A percentile compares a stretch with the other conserved stretches of the same genome.
phyloP scores from a whole-genome alignment of 2,329 filamentous ascomycete genomes.

The Phialophora tarda region DNA sequence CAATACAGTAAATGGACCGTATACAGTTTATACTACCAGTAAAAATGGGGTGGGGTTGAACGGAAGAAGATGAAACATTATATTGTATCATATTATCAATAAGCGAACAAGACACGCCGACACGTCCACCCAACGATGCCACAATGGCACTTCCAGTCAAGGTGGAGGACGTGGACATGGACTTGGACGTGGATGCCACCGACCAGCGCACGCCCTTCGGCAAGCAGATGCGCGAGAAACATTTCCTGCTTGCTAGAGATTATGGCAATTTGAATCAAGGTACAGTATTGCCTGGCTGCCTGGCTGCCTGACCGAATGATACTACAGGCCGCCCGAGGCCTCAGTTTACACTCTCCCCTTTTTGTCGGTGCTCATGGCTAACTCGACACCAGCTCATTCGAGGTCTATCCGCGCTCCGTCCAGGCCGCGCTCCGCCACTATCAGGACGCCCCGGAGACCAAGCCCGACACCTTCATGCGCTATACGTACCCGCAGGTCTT shows the following conservation, averaged over 20 bases:
- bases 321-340: too few species aligned
- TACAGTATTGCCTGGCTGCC: not conserved
- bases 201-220: not conserved
- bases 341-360: not conserved
- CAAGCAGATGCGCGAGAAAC: constrained; percentile 3
- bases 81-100: too few species aligned
- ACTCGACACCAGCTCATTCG: constrained; percentile 70
- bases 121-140: too few species aligned
- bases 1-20: too few species aligned
- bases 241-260: not conserved
- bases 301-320: not conserved
- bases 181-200: not conserved
- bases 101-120: not conserved
- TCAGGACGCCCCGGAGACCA: constrained; percentile 68
- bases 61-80: too few species aligned
- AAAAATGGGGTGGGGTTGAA: too few species aligned
- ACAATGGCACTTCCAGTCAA: not conserved
- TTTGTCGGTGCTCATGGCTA: not conserved
- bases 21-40: too few species aligned
- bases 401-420: constrained; percentile 70
- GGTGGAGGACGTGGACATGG: not conserved
- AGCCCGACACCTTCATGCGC: constrained; percentile 76
- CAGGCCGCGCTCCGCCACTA: constrained; percentile 65
- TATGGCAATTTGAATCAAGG: constrained; percentile 6
- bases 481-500: constrained; percentile 67